phyloP scores from a whole-genome alignment of 495 filamentous ascomycete genomes.

The Penicillium subrubescens region DNA sequence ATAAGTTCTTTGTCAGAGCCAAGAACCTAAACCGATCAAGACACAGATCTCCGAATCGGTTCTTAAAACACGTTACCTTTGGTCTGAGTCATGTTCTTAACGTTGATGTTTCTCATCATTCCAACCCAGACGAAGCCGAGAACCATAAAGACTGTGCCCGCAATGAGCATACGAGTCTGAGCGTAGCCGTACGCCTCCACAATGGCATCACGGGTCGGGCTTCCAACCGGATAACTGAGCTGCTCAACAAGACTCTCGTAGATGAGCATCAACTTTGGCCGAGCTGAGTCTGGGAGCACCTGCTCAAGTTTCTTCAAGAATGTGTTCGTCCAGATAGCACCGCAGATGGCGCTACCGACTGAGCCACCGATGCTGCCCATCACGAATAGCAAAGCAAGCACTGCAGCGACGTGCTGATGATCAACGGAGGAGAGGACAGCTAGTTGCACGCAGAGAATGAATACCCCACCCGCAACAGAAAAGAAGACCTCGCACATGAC shows the following conservation, averaged over 20 bases:
- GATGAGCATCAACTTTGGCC: slow-evolving; percentile 46
- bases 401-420: slow-evolving; percentile 67
- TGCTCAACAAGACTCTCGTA: slow-evolving; percentile 51
- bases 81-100: slow-evolving; percentile 23
- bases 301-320: slow-evolving; percentile 54
- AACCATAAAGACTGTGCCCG: slow-evolving; percentile 34
- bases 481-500: slow-evolving; percentile 77
- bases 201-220: slow-evolving; percentile 52
- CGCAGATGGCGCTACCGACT: slow-evolving; percentile 61
- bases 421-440: slow-evolving; percentile 65
- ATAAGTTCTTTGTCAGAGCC: neutral
- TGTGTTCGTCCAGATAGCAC: slow-evolving; percentile 67
- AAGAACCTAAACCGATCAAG: neutral
- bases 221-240: slow-evolving; percentile 53
- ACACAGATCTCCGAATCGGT: neutral
- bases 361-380: slow-evolving; percentile 65
- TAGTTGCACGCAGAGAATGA: slow-evolving; percentile 66
- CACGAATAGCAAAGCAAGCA: slow-evolving; percentile 63
- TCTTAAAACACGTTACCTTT: slow-evolving; percentile 24
- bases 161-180: slow-evolving; percentile 37
- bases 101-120: slow-evolving; percentile 22
- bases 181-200: slow-evolving; percentile 55
- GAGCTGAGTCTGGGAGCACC: slow-evolving; percentile 54
- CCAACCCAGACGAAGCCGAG: slow-evolving; percentile 37
- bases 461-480: slow-evolving; percentile 58